Conservation (phyloP, 176 grass and related monocot genomes). For the Bothriochloa decipiens region DNA sequence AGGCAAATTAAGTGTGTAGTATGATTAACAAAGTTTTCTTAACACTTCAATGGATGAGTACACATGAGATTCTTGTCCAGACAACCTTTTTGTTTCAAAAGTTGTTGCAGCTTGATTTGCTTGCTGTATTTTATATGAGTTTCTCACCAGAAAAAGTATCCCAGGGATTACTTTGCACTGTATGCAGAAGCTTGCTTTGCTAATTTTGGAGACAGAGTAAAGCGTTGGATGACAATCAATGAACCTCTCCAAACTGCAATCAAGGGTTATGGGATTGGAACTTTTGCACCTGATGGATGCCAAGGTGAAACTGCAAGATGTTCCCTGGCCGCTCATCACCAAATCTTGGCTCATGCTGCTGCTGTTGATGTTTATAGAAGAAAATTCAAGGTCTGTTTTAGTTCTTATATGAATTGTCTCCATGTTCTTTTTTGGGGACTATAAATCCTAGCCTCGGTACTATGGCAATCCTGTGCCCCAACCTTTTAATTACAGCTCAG, state of each 20-base stretch:
- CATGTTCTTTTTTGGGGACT: background rate
- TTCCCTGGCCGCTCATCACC: conserved; percentile 85
- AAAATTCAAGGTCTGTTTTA: conserved; percentile 74
- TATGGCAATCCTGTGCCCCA: background rate
- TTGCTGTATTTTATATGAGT: conserved; percentile 45
- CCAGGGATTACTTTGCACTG: conserved; percentile 88
- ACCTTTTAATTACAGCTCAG: too few relatives aligned
- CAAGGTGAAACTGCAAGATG: conserved; percentile 52
- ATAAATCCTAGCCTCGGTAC: background rate
- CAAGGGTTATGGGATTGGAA: conserved; percentile 86
- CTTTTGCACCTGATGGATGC: conserved; percentile 83
- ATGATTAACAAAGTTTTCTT: conserved; percentile 16
- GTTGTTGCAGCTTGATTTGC: conserved; percentile 11
- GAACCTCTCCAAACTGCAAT: conserved; percentile 96
- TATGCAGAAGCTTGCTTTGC: conserved; percentile 99
- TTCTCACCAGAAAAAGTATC: conserved; percentile 45
- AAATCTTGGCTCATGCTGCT: conserved; percentile 92
- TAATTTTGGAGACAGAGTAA: conserved; percentile 96
- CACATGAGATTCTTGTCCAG: conserved; percentile 1
- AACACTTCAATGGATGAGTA: background rate
- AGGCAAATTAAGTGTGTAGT: conserved; percentile 36
- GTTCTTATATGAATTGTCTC: conserved; percentile 12
- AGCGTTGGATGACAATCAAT: conserved; percentile 96
- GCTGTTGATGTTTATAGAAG: conserved; percentile 84
- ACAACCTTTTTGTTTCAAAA: conserved; percentile 14